Conservation (phyloP, 169 alveolate genomes). For the Plasmodium chabaudi region DNA sequence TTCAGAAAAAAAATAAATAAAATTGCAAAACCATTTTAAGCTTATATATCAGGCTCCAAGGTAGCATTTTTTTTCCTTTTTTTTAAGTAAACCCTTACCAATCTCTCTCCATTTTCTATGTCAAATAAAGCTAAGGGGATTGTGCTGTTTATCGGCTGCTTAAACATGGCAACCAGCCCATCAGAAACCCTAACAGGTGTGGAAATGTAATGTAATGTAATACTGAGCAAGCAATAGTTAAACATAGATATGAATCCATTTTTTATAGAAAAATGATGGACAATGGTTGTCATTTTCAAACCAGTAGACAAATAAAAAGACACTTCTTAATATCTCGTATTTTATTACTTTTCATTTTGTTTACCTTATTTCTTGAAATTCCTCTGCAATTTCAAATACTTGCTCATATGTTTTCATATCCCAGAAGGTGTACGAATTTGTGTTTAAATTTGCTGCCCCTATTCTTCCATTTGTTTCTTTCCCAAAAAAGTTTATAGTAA, state of each 20-base stretch:
- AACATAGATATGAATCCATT: not conserved
- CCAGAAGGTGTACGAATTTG: conserved; percentile 84
- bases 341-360: not conserved
- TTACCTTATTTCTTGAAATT: conserved; percentile 74
- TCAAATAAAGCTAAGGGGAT: conserved; percentile 82
- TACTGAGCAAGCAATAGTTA: not conserved
- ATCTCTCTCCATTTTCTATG: conserved; percentile 82
- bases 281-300: not conserved
- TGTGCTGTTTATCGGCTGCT: conserved; percentile 80
- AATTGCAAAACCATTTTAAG: too few relatives aligned
- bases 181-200: conserved; percentile 79
- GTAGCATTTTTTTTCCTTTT: too few relatives aligned
- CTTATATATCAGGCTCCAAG: too few relatives aligned
- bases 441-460: conserved; percentile 84
- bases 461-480: conserved; percentile 83
- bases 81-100: conserved; percentile 50
- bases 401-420: conserved; percentile 63
- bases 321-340: too few relatives aligned
- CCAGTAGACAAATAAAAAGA: too few relatives aligned
- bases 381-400: conserved; percentile 70
- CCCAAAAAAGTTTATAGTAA: not conserved
- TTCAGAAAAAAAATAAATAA: not conserved
- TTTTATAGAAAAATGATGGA: too few relatives aligned
- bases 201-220: not conserved
- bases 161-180: conserved; percentile 85